Conservation (phyloP, 2,329 filamentous ascomycete genomes). For the Dactylellina haptotyla region DNA sequence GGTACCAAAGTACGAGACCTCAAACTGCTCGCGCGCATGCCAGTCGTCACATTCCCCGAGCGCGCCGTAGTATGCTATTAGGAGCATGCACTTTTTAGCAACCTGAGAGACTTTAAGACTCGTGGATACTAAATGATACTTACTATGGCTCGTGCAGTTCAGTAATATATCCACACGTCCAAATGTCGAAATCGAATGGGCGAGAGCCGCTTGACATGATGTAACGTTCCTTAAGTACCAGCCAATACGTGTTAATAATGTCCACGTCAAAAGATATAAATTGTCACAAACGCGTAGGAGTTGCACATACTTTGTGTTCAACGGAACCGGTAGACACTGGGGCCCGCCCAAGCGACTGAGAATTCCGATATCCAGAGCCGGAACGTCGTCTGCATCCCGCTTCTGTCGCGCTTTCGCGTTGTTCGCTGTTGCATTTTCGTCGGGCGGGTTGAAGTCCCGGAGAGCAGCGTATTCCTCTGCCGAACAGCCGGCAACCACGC, state of each 20-base stretch:
- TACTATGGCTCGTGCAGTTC: conserved; percentile 87
- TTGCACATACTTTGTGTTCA: conserved; percentile 54
- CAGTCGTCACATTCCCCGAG: conserved; percentile 89
- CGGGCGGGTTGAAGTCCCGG: conserved; percentile 8
- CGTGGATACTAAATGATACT: conserved; percentile 45
- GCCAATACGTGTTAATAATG: not conserved
- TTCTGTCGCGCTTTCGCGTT: conserved; percentile 22
- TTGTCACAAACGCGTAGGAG: not conserved
- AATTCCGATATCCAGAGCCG: conserved; percentile 68
- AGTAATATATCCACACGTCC: conserved; percentile 88
- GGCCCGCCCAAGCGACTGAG: conserved; percentile 58
- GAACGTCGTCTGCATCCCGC: conserved; percentile 62
- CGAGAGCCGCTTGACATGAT: conserved; percentile 85
- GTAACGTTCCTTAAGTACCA: conserved; percentile 66
- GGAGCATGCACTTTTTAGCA: conserved; percentile 41
- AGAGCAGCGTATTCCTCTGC: conserved; percentile 75
- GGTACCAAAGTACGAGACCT: conserved; percentile 92
- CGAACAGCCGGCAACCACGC: conserved; percentile 83
- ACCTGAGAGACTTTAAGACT: conserved; percentile 1
- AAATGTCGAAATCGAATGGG: conserved; percentile 84
- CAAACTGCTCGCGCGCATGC: conserved; percentile 89
- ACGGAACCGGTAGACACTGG: conserved; percentile 52
- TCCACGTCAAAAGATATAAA: not conserved
- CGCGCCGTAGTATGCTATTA: conserved; percentile 80
- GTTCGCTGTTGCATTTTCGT: conserved; percentile 50